Base-by-base conservation (phyloP, 2,329 filamentous ascomycete species). In the Stenocarpella maydis region DNA sequence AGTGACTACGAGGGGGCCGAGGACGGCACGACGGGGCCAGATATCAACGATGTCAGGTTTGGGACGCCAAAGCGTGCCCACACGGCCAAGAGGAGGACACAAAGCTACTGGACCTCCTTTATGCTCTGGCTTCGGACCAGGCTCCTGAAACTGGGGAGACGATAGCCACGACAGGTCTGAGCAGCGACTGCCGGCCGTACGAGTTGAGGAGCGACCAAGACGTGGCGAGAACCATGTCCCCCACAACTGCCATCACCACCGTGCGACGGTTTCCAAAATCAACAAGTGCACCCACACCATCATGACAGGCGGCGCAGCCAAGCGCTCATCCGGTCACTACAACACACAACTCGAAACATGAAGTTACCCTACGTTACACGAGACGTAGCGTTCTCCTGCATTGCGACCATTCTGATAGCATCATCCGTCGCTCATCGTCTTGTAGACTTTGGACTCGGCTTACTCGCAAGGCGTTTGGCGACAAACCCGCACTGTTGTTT, bases 41-140 rank as follows among this genome's bases (percentile, higher is more conserved):
- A 75, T 17, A 81, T 83, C 21, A 81, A 83, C 21, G 81, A 82
- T 3, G 81, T 84, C 21, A 78, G 78, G 17, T 86, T 86, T 68
- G 78, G 82, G 68, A 78, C 78, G 45, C 80, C 79, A 5, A 77
- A 79, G 45, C 80, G 85, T 68, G 80, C 79, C 69, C 83, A 80
- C 74, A 81, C 82, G 9, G 82, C 86, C 69, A 91, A 90, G 80
- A 84, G 82, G 73, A 88, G 86, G 80, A 91, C 88, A 1, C 86
- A 87, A 71, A 83, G 86, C 71, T 84, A 87, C 47, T 91, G 88
- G 88, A 89, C 86, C 9, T 84, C 84, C 26, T 90, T 91, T 73
- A 82, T 91, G 63, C 81, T 91, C 67, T 91, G 89, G 89, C 76
- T 91, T 31, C 82, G 88, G 70, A 91, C 88, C n/a, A 82, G 84